Base-by-base conservation (phyloP, 768 basidiomycete genomes). In the Mycena amicta region DNA sequence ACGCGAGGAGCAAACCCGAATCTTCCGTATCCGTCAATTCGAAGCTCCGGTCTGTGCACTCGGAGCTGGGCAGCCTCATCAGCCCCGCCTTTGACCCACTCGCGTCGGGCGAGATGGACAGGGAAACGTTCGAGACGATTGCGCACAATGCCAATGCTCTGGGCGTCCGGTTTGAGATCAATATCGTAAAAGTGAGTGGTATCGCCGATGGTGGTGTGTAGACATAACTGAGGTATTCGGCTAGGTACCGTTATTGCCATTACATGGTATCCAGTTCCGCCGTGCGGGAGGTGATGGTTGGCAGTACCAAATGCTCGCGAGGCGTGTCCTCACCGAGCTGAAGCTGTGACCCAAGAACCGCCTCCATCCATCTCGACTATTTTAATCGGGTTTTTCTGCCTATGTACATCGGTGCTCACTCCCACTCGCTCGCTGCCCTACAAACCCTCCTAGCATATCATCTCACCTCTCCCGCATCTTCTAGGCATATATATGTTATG, bases 221-320 rank as follows among this genome's bases (percentile, higher is more conserved):
- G n/a, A n/a, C n/a, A n/a, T n/a, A n/a, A n/a, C n/a, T n/a, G n/a
- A n/a, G n/a, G n/a, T n/a, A 45, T 8, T 16, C 22, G 43, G 43
- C 56, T 41, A 95, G 95, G 92, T 97, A 4, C 94, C 94, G 41
- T 93, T 87, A 86, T 75, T 98, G 50, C 93, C 94, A 2, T 74
- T 98, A n/a, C 92, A 98, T 72, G 95, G 96, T 1, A 90, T 98
- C 40, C 96, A 98, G 70, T 98, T 98, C 77, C 87, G 96, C 47
- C 81, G 96, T 59, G 83, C 88, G 1, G 84, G 92, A 25, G 95
- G 95, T 1, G 92, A 96, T 64, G 92, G 90, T 0, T 98, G 95
- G 95, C 94, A 97, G 72, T 98, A 98, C 73, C 93, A 95, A 70
- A 94, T 94, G 92, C 82, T 98, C 47, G 95, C 92, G 22, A 82